phyloP scores from a whole-genome alignment of 2,329 filamentous ascomycete species.

The Fusarium decemcellulare region DNA sequence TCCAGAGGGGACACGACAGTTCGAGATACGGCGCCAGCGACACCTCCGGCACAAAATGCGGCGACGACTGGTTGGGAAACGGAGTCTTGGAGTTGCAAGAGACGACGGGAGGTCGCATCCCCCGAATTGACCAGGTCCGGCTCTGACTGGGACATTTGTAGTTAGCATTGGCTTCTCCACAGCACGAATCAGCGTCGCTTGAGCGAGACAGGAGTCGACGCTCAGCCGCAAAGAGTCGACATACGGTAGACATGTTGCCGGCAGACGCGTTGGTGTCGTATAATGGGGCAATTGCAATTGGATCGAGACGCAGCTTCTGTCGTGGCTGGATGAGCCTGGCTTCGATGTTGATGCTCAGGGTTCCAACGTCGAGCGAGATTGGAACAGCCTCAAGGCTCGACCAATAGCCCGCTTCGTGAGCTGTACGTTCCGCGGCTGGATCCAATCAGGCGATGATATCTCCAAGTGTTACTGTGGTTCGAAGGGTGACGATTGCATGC shows the following conservation, averaged over 20 bases:
- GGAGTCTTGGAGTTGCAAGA: slow-evolving; percentile 59
- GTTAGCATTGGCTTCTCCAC: slow-evolving; percentile 26
- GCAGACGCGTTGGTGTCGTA: slow-evolving; percentile 19
- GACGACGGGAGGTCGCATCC: slow-evolving; percentile 44
- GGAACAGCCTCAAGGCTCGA: slow-evolving; percentile 9
- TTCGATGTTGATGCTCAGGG: slow-evolving; percentile 27
- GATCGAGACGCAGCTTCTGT: slow-evolving; percentile 29
- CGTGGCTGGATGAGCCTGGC: slow-evolving; percentile 33
- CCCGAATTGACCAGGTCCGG: slow-evolving; percentile 46
- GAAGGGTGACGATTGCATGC: slow-evolving; percentile 38
- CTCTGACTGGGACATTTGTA: slow-evolving; percentile 40
- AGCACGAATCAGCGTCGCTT: not conserved
- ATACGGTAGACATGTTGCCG: slow-evolving; percentile 51
- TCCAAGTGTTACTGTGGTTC: slow-evolving; percentile 28
- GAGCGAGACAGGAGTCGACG: not conserved
- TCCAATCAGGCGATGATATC: slow-evolving; percentile 23
- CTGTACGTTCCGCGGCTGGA: not conserved
- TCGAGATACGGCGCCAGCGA: slow-evolving; percentile 96
- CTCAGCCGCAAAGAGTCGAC: slow-evolving; percentile 22
- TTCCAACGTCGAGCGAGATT: slow-evolving; percentile 38
- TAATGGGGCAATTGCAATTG: slow-evolving; percentile 42
- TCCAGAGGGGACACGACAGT: slow-evolving; percentile 98
- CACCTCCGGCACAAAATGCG: slow-evolving; percentile 93
- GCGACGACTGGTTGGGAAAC: slow-evolving; percentile 89
- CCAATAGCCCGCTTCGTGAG: not conserved